Evolutionary conservation across 208 protist genomes (phyloP), one percentile per base, ranked within the genome.

Genomic region (Phytomonas francai): DNA sequence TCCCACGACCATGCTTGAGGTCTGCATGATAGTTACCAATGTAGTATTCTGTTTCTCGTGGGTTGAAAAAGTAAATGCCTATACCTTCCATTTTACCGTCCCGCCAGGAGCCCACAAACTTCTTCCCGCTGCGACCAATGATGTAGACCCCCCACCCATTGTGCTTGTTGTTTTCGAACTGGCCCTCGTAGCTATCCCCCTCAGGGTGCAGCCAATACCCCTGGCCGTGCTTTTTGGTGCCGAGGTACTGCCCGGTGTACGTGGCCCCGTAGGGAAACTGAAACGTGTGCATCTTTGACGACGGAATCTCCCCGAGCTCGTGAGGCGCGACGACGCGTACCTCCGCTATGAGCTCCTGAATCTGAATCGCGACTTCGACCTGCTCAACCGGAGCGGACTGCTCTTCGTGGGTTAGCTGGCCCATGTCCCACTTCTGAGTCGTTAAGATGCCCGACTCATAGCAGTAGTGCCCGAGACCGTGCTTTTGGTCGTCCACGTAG

Each of bases 51-150:
- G 80, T 96, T 74, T 93, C 84, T 71, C 87, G 78, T 6, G 80
- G 76, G 65, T 89, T 94, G 77, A 96, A 96, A 68, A 92, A 96
- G 75, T 96, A 96, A 25, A 96, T 81, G 11, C 90, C 90, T 27
- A 88, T 79, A 51, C 90, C 90, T 69, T 94, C 83, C 90, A 96
- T 96, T 65, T 92, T 92, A 32, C 87, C 90, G 34, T 92, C 81
- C 25, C 73, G 60, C 88, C 90, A 96, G 68, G 89, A 77, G 14
- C 90, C 90, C 0, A 94, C 88, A 63, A 87, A 96, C 63, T 87
- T 88, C 71, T 96, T 96, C 30, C 90, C 88, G 65, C 81, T 93
- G 45, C 84, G 77, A 7, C 90, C 90, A 70, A 91, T 91, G 45
- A 86, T 81, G 71, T 96, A 96, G 22, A 96, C 88, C 11, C 90